Evolutionary conservation across 768 basidiomycete genomes (phyloP), one percentile per base, ranked within the genome.

Genomic region (Holtermannia corniformis): DNA sequence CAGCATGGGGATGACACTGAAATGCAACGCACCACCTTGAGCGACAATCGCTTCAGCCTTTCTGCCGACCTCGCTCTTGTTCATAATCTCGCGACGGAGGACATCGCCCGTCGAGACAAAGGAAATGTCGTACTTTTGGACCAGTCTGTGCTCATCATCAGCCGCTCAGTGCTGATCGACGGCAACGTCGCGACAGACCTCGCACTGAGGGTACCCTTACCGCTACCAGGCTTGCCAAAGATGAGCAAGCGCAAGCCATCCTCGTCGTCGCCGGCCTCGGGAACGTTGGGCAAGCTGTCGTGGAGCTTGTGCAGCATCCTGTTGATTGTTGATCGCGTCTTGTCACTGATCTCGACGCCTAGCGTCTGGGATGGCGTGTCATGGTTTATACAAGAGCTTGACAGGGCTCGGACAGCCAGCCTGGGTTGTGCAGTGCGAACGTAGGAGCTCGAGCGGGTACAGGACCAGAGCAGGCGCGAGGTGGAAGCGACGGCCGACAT

Each of bases 81-180:
- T 60, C 44, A 59, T 55, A 25, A 74, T 74, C 49, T 74, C 73
- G 47, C 70, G 65, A 5, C 73, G 59, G 19, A 74, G 53, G 0
- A 74, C 73, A 49, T 74, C 73, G 3, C 73, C 73, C 3, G 72
- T 71, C 1, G 70, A 70, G 11, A 73, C 68, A 46, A 74, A 71
- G 14, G 68, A 60, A 42, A 74, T 67, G 49, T 72, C 67, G 50
- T 72, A 74, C 14, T 68, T 65, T 28, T 71, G 59, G 5, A 74
- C 60, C 3, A 74, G 59, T 58, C 63, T 70, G n/a, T 19, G 41
- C 3, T 3, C 7, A n/a, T 22, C 20, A 26, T 56, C 52, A 54
- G 52, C 46, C 14, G 21, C 37, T 37, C 5, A 27, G 5, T 21
- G 13, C 20, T 42, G 48, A 41, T 4, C n/a, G 3, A 44, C 14